Conservation (phyloP, 176 grass and related monocot species). For the Dactylis glomerata region DNA sequence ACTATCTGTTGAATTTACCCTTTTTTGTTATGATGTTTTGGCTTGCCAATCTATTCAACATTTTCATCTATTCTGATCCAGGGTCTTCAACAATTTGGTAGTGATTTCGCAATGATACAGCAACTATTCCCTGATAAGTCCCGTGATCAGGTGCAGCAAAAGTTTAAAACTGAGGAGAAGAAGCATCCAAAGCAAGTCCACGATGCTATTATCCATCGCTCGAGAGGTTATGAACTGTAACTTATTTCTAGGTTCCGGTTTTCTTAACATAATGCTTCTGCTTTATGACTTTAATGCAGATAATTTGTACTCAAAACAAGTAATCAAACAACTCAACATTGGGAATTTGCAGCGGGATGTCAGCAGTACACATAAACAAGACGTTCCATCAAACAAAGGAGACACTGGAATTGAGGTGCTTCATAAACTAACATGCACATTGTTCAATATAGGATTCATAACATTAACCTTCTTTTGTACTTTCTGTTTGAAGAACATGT, state of each 20-base stretch:
- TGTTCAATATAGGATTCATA: not conserved
- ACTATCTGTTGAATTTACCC: not conserved
- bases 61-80: slow-evolving; percentile 30
- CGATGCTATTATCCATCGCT: slow-evolving; percentile 64
- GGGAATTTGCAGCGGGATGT: slow-evolving; percentile 23
- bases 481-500: slow-evolving; percentile 9
- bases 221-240: slow-evolving; percentile 43
- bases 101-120: slow-evolving; percentile 87
- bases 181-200: slow-evolving; percentile 59
- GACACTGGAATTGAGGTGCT: slow-evolving; percentile 32
- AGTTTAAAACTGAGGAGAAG: slow-evolving; percentile 84
- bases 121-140: slow-evolving; percentile 72
- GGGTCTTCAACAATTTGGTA: slow-evolving; percentile 88
- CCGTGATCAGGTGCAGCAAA: slow-evolving; percentile 59
- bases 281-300: slow-evolving; percentile 41
- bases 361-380: slow-evolving; percentile 27
- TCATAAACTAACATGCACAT: not conserved
- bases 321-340: slow-evolving; percentile 70
- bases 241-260: not conserved
- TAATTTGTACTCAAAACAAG: slow-evolving; percentile 64
- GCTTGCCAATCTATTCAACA: not conserved
- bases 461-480: not conserved
- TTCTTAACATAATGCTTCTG: slow-evolving; percentile 10
- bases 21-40: not conserved
- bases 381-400: slow-evolving; percentile 21